A percentile compares a stretch with the other conserved stretches of the same genome.
phyloP scores from a whole-genome alignment of 768 basidiomycete species.

The Kwoniella europaea region DNA sequence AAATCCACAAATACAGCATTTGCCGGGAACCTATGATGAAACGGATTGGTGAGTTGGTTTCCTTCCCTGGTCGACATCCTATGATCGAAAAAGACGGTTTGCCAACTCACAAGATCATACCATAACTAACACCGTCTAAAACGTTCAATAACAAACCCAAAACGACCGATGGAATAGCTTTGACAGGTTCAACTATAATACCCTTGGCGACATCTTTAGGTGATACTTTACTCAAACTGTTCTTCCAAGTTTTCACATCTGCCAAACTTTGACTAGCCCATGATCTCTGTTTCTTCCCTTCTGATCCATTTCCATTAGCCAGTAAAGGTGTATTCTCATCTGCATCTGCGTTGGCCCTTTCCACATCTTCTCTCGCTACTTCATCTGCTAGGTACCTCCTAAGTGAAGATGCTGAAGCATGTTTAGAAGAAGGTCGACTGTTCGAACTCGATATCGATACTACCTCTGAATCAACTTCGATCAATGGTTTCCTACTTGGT shows the following conservation, averaged over 20 bases:
- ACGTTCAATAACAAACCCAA: constrained; percentile 85
- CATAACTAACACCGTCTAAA: constrained; percentile 93
- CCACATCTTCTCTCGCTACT: constrained; percentile 27
- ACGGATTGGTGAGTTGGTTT: neutral
- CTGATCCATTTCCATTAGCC: constrained; percentile 7
- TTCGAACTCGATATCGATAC: neutral
- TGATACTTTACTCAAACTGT: constrained; percentile 43
- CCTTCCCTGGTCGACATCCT: neutral
- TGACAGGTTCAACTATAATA: constrained; percentile 50
- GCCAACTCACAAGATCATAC: constrained; percentile 67
- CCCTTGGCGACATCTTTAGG: constrained; percentile 43
- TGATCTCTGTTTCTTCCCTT: constrained; percentile 13
- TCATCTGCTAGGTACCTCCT: constrained; percentile 37
- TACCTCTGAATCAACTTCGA: constrained; percentile 7
- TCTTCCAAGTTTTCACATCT: constrained; percentile 17
- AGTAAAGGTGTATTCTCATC: constrained; percentile 41
- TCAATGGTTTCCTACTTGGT: constrained; percentile 21
- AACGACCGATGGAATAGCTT: constrained; percentile 75
- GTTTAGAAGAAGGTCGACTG: constrained; percentile 14
- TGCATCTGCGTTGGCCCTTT: constrained; percentile 15
- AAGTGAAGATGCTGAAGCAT: constrained; percentile 28
- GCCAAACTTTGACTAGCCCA: constrained; percentile 23
- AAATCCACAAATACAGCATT: constrained; percentile 77
- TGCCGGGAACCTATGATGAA: constrained; percentile 73
- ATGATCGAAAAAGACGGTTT: neutral